These are phyloP conservation scores for Didymella glomerata DNA, from an alignment of 2,329 filamentous ascomycete species.

Conservation along the genomic window DNA sequence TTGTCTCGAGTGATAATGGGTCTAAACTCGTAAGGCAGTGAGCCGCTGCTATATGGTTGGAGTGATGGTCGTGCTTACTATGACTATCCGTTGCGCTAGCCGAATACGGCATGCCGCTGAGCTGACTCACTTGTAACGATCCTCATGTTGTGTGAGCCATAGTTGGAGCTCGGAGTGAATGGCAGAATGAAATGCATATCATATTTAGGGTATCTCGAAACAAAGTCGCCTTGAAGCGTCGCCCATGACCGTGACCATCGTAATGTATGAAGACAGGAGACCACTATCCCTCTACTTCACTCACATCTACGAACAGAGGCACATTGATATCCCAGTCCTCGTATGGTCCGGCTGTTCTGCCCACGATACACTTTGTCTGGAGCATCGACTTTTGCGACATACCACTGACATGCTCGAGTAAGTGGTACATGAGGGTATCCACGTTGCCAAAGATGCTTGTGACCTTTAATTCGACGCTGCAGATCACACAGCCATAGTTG, in stretches of 20 bases:
- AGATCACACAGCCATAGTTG: constrained; percentile 51
- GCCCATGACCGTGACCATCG: not conserved
- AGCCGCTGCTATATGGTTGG: not conserved
- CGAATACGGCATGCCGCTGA: not conserved
- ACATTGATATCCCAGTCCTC: constrained; percentile 53
- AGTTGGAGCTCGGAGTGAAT: not conserved
- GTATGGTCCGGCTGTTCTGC: constrained; percentile 39
- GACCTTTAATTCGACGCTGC: constrained; percentile 42
- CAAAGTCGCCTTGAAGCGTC: not conserved
- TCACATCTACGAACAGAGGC: constrained; percentile 31
- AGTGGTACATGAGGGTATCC: constrained; percentile 52
- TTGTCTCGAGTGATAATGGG: not conserved
- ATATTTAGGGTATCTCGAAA: not conserved
- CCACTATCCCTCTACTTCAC: constrained; percentile 16
- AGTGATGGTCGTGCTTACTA: not conserved
- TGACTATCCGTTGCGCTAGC: not conserved
- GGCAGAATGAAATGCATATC: not conserved
- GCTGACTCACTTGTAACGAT: not conserved
- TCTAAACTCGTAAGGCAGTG: not conserved
- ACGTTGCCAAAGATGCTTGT: constrained; percentile 50
- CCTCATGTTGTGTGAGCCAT: not conserved
- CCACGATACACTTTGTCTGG: constrained; percentile 49
- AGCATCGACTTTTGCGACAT: constrained; percentile 39
- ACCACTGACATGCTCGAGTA: constrained; percentile 47
- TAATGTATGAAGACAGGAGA: not conserved